These are phyloP conservation scores for Paramecium primaurelia DNA, from an alignment of 73 alveolate species.

Conservation along the genomic window DNA sequence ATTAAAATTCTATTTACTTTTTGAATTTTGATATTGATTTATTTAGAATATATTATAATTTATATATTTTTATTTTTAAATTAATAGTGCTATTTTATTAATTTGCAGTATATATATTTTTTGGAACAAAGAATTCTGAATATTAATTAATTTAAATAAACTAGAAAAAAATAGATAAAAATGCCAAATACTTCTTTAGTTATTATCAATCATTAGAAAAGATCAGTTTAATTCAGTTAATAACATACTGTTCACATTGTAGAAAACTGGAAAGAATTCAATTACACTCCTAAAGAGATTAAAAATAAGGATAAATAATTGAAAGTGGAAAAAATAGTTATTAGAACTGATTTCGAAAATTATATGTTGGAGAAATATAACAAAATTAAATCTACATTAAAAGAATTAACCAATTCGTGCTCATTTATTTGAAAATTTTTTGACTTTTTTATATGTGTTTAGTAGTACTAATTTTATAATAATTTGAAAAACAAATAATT, in stretches of 20 bases:
- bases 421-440: not conserved
- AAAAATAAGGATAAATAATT: not conserved
- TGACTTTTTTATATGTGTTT: not conserved
- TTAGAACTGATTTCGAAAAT: constrained; percentile 13
- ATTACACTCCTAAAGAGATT: constrained; percentile 17
- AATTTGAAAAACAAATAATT: not conserved
- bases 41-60: not conserved
- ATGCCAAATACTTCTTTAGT: not conserved
- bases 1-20: not conserved
- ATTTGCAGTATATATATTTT: not conserved
- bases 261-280: constrained; percentile 34
- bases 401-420: not conserved
- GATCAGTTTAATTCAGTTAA: not conserved
- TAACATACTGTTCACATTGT: not conserved
- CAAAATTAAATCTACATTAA: not conserved
- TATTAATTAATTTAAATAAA: not conserved
- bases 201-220: not conserved
- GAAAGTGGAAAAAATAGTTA: not conserved
- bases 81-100: not conserved
- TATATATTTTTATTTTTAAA: not conserved
- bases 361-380: not conserved
- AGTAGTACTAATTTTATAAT: not conserved
- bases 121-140: not conserved
- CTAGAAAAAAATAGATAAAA: not conserved
- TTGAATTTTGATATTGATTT: not conserved